phyloP scores from a whole-genome alignment of 2,329 filamentous ascomycete species.

The Leptographium wingfieldii region DNA sequence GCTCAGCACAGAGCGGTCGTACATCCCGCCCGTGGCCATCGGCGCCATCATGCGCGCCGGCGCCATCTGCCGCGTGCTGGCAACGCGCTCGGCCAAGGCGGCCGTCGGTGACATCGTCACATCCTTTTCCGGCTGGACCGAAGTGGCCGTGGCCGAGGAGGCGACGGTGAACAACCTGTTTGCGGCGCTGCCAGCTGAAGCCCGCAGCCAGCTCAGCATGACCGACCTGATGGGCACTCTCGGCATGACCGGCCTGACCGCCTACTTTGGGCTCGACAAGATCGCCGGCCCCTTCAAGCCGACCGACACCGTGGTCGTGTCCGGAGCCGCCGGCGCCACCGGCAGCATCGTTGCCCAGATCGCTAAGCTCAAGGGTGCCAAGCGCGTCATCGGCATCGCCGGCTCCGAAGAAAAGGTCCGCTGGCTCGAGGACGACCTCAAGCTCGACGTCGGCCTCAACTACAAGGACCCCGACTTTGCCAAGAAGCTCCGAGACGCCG shows the following conservation, averaged over 20 bases:
- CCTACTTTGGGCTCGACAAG: conserved; percentile 53
- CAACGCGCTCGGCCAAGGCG: conserved; percentile 31
- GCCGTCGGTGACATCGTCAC: conserved; percentile 38
- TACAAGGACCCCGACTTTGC: conserved; percentile 55
- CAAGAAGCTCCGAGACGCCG: conserved; percentile 46
- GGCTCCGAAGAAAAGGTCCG: conserved; percentile 44
- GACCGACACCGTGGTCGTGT: conserved; percentile 54
- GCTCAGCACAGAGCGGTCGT: conserved; percentile 36
- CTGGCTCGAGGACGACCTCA: conserved; percentile 51
- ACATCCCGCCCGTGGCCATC: conserved; percentile 47
- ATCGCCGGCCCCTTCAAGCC: conserved; percentile 35
- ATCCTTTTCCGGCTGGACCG: conserved; percentile 41
- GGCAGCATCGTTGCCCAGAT: conserved; percentile 55
- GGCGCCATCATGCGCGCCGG: conserved; percentile 47
- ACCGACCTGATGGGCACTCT: conserved; percentile 38
- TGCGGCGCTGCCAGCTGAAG: conserved; percentile 2
- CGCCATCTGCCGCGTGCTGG: conserved; percentile 39
- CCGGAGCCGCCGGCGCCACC: conserved; percentile 54
- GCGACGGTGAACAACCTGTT: conserved; percentile 10
- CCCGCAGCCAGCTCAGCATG: conserved; percentile 15
- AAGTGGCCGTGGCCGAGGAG: conserved; percentile 38
- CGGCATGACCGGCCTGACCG: conserved; percentile 50
- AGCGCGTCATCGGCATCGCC: conserved; percentile 39
- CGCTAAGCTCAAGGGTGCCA: conserved; percentile 46
- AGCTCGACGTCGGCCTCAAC: conserved; percentile 55